Evolutionary conservation across 371 early-diverging fungal species (phyloP).

Genomic region (Haplosporangium sp.): DNA sequence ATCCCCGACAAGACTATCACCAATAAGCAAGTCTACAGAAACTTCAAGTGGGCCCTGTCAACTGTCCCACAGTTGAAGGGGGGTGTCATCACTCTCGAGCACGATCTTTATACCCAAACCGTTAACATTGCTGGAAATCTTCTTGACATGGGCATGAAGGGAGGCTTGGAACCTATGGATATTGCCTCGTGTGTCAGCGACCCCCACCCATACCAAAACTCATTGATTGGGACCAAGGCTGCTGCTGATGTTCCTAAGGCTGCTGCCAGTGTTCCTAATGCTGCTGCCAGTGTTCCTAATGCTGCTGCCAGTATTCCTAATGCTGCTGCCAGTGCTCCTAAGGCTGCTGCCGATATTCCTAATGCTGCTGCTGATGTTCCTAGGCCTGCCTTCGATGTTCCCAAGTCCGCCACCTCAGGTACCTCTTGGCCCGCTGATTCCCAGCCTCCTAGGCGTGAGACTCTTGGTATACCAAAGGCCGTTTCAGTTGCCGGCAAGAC

Average conservation of each 20-base stretch:
- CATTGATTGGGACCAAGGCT: conserved; percentile 28
- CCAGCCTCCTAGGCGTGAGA: conserved; percentile 6
- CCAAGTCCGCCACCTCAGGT: background rate
- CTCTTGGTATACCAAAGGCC: background rate
- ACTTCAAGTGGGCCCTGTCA: conserved; percentile 51
- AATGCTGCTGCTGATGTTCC: conserved; percentile 4
- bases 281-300: conserved; percentile 8
- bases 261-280: background rate
- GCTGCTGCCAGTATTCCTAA: conserved; percentile 21
- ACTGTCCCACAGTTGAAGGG: conserved; percentile 31
- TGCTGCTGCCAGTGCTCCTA: conserved; percentile 12
- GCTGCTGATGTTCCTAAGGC: conserved; percentile 1
- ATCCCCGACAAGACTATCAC: conserved; percentile 48
- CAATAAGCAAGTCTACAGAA: conserved; percentile 39
- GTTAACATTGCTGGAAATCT: conserved; percentile 63
- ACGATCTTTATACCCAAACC: conserved; percentile 56
- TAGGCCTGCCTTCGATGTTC: background rate
- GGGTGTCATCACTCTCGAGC: conserved; percentile 56
- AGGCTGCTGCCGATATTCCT: conserved; percentile 2
- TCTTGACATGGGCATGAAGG: conserved; percentile 44
- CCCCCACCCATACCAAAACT: conserved; percentile 39
- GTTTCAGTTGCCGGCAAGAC: background rate
- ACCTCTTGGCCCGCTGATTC: background rate
- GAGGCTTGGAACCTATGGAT: conserved; percentile 51
- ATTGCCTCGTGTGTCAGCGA: conserved; percentile 43